Conservation (phyloP, 1,284 basidiomycete genomes). For the Tilletiopsis washingtonensis region DNA sequence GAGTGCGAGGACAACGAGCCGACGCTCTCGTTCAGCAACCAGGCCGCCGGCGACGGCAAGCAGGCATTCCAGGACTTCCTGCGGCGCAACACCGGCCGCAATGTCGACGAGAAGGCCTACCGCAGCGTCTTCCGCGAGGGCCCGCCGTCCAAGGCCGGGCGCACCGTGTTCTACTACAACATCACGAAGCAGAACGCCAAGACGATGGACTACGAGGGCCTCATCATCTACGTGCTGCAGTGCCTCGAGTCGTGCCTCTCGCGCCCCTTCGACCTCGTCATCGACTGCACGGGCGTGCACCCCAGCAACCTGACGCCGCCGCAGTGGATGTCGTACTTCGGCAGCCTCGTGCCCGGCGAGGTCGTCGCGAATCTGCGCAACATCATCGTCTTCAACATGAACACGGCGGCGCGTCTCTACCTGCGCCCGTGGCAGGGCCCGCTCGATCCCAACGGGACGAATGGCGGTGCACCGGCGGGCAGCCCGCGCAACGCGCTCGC, state of each 20-base stretch:
- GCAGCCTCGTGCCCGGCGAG: constrained; percentile 23
- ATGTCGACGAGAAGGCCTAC: constrained; percentile 29
- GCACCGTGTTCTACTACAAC: constrained; percentile 50
- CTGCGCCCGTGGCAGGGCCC: constrained; percentile 9
- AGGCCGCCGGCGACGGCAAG: constrained; percentile 9
- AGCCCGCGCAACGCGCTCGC: not conserved
- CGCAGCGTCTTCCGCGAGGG: constrained; percentile 32
- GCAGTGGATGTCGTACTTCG: constrained; percentile 38
- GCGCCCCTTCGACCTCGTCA: constrained; percentile 28
- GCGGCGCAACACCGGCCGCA: constrained; percentile 25
- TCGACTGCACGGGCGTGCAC: constrained; percentile 29
- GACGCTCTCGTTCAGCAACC: constrained; percentile 10
- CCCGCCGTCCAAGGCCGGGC: constrained; percentile 39
- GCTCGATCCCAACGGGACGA: too few species aligned
- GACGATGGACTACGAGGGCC: constrained; percentile 71
- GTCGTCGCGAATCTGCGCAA: constrained; percentile 25
- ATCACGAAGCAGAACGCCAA: constrained; percentile 63
- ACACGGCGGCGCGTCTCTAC: constrained; percentile 26
- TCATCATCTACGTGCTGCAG: constrained; percentile 53
- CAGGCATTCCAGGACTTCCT: constrained; percentile 25
- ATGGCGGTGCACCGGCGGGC: not conserved
- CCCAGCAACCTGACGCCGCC: constrained; percentile 24
- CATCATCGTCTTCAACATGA: constrained; percentile 32
- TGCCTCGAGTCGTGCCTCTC: constrained; percentile 19
- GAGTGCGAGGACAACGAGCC: constrained; percentile 15